phyloP scores from a whole-genome alignment of 1,284 basidiomycete genomes.

The Afroboletus lepidellus region DNA sequence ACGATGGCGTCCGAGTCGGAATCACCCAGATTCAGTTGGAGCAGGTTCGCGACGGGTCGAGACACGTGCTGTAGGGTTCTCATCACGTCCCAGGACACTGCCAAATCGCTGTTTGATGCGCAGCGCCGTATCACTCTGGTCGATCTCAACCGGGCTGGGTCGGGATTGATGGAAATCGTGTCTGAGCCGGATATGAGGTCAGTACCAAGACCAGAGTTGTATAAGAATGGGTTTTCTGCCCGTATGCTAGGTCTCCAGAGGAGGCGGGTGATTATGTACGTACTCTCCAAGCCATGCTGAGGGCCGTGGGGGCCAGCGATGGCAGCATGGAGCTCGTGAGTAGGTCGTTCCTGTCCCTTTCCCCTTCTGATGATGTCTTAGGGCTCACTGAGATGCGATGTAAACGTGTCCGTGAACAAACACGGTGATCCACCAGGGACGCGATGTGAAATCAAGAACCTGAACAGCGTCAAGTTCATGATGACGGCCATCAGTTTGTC shows the following conservation, averaged over 20 bases:
- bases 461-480: constrained; percentile 90
- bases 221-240: neutral
- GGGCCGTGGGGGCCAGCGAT: constrained; percentile 85
- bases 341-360: neutral
- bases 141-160: constrained; percentile 90
- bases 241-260: constrained; percentile 68
- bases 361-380: constrained; percentile 31
- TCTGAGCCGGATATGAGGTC: constrained; percentile 90
- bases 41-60: constrained; percentile 59
- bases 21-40: constrained; percentile 96
- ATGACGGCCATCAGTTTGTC: constrained; percentile 81
- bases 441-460: constrained; percentile 96
- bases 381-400: constrained; percentile 94
- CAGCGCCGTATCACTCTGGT: constrained; percentile 61
- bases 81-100: constrained; percentile 75
- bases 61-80: neutral
- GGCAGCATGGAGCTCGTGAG: constrained; percentile 96
- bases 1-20: constrained; percentile 53
- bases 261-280: constrained; percentile 91
- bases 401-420: constrained; percentile 89
- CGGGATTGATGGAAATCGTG: constrained; percentile 93
- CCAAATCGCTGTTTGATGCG: constrained; percentile 78
- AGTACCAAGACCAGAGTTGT: constrained; percentile 7
- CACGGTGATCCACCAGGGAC: constrained; percentile 69
- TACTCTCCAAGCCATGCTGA: constrained; percentile 78